Conservation (phyloP, 2,329 filamentous ascomycete species). For the Aschersonia sp. region DNA sequence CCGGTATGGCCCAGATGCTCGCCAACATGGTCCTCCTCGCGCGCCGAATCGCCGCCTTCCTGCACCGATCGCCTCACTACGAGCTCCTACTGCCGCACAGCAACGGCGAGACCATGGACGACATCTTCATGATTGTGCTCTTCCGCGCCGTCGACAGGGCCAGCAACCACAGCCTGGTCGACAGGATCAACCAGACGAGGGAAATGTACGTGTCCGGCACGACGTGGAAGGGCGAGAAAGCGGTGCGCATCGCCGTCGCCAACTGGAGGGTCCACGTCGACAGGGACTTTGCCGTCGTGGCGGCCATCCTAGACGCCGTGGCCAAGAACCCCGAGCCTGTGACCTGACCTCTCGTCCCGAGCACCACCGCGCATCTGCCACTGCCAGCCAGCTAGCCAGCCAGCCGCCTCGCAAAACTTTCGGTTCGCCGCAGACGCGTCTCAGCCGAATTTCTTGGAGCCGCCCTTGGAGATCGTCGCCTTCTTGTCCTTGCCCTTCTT, state of each 20-base stretch:
- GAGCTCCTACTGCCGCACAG: slow-evolving; percentile 44
- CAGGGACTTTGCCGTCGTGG: slow-evolving; percentile 52
- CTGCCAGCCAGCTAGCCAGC: not conserved
- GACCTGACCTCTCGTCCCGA: slow-evolving; percentile 6
- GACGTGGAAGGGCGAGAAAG: slow-evolving; percentile 56
- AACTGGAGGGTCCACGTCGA: slow-evolving; percentile 68
- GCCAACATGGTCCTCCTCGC: slow-evolving; percentile 59
- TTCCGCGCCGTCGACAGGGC: slow-evolving; percentile 53
- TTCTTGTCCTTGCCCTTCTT: slow-evolving; percentile 30
- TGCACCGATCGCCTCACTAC: slow-evolving; percentile 47
- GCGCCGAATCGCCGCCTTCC: slow-evolving; percentile 47
- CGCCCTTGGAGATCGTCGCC: slow-evolving; percentile 26
- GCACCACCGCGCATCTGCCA: too few relatives aligned
- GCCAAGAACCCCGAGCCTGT: slow-evolving; percentile 16
- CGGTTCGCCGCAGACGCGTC: too few relatives aligned
- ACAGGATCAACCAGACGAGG: slow-evolving; percentile 56
- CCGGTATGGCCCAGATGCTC: slow-evolving; percentile 56
- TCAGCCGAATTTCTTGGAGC: slow-evolving; percentile 42
- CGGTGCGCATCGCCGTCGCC: slow-evolving; percentile 70
- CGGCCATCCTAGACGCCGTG: slow-evolving; percentile 42
- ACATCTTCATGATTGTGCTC: slow-evolving; percentile 52
- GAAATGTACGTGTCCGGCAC: slow-evolving; percentile 77
- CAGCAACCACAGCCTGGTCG: slow-evolving; percentile 53
- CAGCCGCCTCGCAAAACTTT: not conserved
- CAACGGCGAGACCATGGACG: slow-evolving; percentile 25